A percentile compares a stretch with the other conserved stretches of the same genome.
These are phyloP conservation scores for Rhizopogon vulgaris DNA, from an alignment of 768 basidiomycete genomes.

Conservation along the genomic window DNA sequence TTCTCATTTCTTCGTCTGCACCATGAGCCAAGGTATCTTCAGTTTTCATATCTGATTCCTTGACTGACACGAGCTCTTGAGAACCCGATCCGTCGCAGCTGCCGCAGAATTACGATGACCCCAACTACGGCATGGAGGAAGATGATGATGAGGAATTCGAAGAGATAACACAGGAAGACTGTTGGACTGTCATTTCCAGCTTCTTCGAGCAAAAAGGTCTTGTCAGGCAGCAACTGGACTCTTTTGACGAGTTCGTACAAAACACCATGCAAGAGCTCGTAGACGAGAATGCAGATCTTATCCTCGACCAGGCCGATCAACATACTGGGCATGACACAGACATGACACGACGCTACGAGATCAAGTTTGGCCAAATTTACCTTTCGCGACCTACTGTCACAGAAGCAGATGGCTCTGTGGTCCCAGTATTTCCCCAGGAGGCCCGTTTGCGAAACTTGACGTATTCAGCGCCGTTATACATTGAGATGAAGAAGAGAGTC, in stretches of 20 bases:
- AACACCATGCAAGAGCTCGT: slow-evolving; percentile 99
- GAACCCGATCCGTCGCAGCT: slow-evolving; percentile 44
- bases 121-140: slow-evolving; percentile 51
- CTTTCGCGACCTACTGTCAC: slow-evolving; percentile 92
- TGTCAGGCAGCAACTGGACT: slow-evolving; percentile 95
- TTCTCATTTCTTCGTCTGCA: not conserved
- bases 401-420: slow-evolving; percentile 91
- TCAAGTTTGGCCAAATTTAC: slow-evolving; percentile 97
- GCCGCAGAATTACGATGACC: slow-evolving; percentile 51
- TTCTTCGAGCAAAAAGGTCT: slow-evolving; percentile 98
- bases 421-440: slow-evolving; percentile 95
- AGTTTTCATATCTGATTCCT: slow-evolving; percentile 11
- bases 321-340: slow-evolving; percentile 83
- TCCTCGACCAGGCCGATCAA: slow-evolving; percentile 94
- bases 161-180: slow-evolving; percentile 88
- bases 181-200: slow-evolving; percentile 92
- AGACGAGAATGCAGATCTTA: slow-evolving; percentile 92
- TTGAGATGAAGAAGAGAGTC: slow-evolving; percentile 90
- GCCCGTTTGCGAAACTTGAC: slow-evolving; percentile 92
- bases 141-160: slow-evolving; percentile 50
- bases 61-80: slow-evolving; percentile 33
- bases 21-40: slow-evolving; percentile 28
- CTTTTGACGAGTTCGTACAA: slow-evolving; percentile 98
- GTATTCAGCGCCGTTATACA: slow-evolving; percentile 91
- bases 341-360: slow-evolving; percentile 90